Evolutionary conservation across 2,329 filamentous ascomycete species (phyloP), one percentile per base, ranked within the genome.

Genomic region (Acrocalymma vagum): DNA sequence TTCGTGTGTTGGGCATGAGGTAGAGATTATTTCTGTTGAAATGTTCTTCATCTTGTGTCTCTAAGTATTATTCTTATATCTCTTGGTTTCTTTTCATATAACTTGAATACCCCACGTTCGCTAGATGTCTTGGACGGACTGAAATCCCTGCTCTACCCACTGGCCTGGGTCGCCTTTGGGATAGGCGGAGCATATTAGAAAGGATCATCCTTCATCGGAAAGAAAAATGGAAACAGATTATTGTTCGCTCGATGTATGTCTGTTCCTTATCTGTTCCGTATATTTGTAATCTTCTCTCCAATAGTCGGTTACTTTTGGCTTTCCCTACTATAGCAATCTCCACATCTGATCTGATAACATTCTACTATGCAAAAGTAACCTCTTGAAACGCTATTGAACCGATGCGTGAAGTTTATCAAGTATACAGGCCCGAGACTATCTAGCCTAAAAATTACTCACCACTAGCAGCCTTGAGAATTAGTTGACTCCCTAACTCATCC

Each of bases 201-300:
- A 65, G 56, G 61, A 51, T 55, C 53, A 57, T 56, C 62, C 62
- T 65, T 63, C 63, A 65, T 48, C 55, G 62, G 63, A 64, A 46
- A 51, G 56, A 62, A 67, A 66, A 62, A 56, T 48, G 43, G 58
- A 58, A 51, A 47, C 55, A 55, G 38, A 29, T 30, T 43, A 38
- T 32, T 31, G 33, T 25, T 38, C 13, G 16, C 15, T n/a, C 28
- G 23, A 37, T 37, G 18, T 22, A 20, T 45, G n/a, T n/a, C n/a
- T n/a, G n/a, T n/a, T n/a, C n/a, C n/a, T n/a, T n/a, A n/a, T n/a
- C n/a, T n/a, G n/a, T n/a, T n/a, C n/a, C n/a, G n/a, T n/a, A n/a
- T n/a, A n/a, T n/a, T n/a, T n/a, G n/a, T n/a, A n/a, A n/a, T n/a
- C n/a, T n/a, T n/a, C n/a, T n/a, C n/a, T n/a, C n/a, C n/a, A n/a